Percentiles rank a stretch among this genome's conserved stretches.
These are phyloP conservation scores for Aegilops speltoides DNA, from an alignment of 176 grass and related monocot species.

Conservation along the genomic window DNA sequence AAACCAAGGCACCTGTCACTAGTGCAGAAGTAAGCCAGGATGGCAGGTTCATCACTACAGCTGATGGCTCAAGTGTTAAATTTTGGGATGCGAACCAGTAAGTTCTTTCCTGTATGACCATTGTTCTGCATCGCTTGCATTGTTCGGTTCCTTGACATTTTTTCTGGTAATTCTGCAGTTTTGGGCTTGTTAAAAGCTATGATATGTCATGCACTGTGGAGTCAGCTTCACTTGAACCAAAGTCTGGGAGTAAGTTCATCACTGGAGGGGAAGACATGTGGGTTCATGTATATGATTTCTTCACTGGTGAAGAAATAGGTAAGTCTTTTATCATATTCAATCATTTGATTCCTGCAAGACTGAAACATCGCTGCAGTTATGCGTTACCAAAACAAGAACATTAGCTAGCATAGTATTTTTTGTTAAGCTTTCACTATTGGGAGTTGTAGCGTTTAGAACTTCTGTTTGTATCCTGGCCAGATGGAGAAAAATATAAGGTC, in stretches of 20 bases:
- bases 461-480: too few relatives aligned
- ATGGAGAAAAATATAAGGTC: not conserved
- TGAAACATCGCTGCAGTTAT: not conserved
- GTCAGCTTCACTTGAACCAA: constrained; percentile 94
- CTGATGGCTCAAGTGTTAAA: constrained; percentile 90
- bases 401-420: not conserved
- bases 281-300: constrained; percentile 92
- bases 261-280: constrained; percentile 98
- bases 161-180: constrained; percentile 53
- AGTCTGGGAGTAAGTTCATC: constrained; percentile 78
- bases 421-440: not conserved
- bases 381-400: not conserved
- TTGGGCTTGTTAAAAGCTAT: constrained; percentile 95
- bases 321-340: constrained; percentile 24
- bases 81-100: constrained; percentile 99
- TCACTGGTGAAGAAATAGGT: constrained; percentile 96
- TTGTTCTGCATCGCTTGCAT: not conserved
- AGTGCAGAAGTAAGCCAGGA: constrained; percentile 96
- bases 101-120: constrained; percentile 6
- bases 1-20: constrained; percentile 89
- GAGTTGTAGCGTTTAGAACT: not conserved
- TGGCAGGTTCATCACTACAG: constrained; percentile 94
- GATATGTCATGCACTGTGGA: constrained; percentile 91
- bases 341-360: not conserved
- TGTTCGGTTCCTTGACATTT: not conserved